phyloP scores from a whole-genome alignment of 2,329 filamentous ascomycete species.

The Epichloe brachyelytri region DNA sequence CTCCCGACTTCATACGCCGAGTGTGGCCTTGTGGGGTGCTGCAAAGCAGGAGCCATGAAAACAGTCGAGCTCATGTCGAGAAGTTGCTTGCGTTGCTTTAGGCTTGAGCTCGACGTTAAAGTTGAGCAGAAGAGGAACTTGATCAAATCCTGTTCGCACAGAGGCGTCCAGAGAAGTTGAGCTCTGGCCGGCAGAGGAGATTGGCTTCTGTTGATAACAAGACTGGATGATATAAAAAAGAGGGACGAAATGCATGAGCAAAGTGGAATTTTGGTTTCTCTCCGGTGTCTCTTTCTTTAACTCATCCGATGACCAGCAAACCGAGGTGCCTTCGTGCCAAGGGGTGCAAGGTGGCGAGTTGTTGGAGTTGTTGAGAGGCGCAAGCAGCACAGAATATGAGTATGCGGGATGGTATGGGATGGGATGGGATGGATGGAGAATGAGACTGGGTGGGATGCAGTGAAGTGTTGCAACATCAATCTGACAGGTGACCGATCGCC shows the following conservation, averaged over 20 bases:
- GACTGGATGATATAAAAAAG: no score
- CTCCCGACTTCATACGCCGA: slow-evolving; percentile 2
- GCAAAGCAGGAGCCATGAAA: slow-evolving; percentile 4
- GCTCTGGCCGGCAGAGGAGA: slow-evolving; percentile 7
- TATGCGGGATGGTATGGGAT: neutral
- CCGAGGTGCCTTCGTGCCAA: neutral
- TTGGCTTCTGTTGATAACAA: neutral
- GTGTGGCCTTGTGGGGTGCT: slow-evolving; percentile 3
- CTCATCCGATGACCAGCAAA: neutral
- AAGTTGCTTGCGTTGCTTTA: neutral
- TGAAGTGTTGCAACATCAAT: neutral
- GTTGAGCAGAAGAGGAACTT: neutral
- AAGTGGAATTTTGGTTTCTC: no score
- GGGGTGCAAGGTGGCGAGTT: neutral
- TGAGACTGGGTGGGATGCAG: neutral
- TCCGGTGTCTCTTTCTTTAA: neutral
- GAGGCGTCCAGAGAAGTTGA: neutral
- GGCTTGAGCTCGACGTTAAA: no score
- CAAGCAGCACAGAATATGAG: neutral
- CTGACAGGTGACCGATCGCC: neutral
- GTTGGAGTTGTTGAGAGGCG: neutral
- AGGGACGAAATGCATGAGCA: neutral
- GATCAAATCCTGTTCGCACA: neutral
- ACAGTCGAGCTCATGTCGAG: slow-evolving; percentile 4
- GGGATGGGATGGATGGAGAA: neutral